Percentiles rank a stretch among this genome's conserved stretches.
Conservation (phyloP, 768 basidiomycete genomes). For the Suillus clintonianus region DNA sequence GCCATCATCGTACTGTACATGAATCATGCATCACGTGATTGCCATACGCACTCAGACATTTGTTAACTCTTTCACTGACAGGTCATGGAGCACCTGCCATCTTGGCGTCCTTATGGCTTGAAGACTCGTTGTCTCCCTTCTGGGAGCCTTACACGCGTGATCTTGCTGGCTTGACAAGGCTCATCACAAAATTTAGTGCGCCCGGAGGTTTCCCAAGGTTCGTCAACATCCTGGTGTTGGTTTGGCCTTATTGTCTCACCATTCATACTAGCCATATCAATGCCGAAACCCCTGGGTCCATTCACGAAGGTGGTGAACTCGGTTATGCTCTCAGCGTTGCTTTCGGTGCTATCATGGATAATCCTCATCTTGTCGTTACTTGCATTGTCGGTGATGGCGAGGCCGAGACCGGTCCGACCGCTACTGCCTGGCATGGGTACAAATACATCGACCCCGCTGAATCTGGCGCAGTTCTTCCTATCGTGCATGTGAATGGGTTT, state of each 20-base stretch:
- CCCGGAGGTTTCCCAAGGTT: conserved; percentile 85
- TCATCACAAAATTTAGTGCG: conserved; percentile 74
- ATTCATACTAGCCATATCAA: conserved; percentile 60
- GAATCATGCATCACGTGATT: conserved; percentile 2
- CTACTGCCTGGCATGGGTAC: conserved; percentile 80
- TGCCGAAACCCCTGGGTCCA: conserved; percentile 84
- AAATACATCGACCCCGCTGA: conserved; percentile 92
- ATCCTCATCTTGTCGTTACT: conserved; percentile 78
- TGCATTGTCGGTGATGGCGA: conserved; percentile 91
- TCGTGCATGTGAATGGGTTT: conserved; percentile 86
- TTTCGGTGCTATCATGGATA: conserved; percentile 91
- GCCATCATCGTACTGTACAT: neutral
- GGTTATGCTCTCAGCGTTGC: conserved; percentile 87
- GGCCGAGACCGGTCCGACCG: conserved; percentile 79
- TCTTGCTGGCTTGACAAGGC: conserved; percentile 57
- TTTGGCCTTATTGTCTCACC: neutral
- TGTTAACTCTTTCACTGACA: conserved; percentile 9
- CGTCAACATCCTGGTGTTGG: conserved; percentile 17
- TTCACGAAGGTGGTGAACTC: conserved; percentile 91
- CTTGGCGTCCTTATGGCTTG: conserved; percentile 84
- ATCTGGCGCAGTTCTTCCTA: conserved; percentile 89
- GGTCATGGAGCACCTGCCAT: conserved; percentile 89
- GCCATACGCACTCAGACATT: neutral
- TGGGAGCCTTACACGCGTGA: conserved; percentile 60
- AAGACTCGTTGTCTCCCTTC: conserved; percentile 67